These are phyloP conservation scores for Aspergillus uvarum DNA, from an alignment of 2,329 filamentous ascomycete species.

Conservation along the genomic window DNA sequence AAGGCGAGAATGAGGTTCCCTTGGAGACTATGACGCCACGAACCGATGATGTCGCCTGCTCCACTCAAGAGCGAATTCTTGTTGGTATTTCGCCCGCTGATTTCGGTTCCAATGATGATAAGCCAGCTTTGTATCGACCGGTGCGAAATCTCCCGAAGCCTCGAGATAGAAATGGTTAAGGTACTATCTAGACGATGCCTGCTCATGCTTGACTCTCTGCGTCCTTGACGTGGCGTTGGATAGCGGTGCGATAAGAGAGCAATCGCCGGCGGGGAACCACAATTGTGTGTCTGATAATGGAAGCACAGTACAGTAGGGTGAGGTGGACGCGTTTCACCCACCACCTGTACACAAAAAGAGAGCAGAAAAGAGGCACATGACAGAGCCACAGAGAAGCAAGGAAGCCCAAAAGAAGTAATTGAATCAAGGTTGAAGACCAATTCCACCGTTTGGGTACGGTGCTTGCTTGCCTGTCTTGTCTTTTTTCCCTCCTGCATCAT, in stretches of 20 bases:
- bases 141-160: background rate
- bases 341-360: background rate
- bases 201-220: background rate
- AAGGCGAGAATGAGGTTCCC: slow-evolving; percentile 9
- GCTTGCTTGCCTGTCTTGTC: background rate
- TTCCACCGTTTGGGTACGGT: background rate
- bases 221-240: background rate
- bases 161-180: background rate
- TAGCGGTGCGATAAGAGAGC: background rate
- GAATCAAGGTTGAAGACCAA: background rate
- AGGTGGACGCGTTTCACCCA: background rate
- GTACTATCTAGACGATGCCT: background rate
- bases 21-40: slow-evolving; percentile 11
- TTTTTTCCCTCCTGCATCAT: background rate
- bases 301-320: background rate
- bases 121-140: background rate
- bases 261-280: background rate
- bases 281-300: background rate
- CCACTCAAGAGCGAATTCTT: slow-evolving; percentile 4
- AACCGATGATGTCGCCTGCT: slow-evolving; percentile 12
- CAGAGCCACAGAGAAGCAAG: background rate
- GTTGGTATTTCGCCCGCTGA: slow-evolving; percentile 4
- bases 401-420: background rate
- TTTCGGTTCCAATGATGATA: background rate
- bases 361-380: background rate